Evolutionary conservation across 176 grass and related monocot genomes (phyloP), one percentile per base, ranked within the genome.

Genomic region (Carex pumila): DNA sequence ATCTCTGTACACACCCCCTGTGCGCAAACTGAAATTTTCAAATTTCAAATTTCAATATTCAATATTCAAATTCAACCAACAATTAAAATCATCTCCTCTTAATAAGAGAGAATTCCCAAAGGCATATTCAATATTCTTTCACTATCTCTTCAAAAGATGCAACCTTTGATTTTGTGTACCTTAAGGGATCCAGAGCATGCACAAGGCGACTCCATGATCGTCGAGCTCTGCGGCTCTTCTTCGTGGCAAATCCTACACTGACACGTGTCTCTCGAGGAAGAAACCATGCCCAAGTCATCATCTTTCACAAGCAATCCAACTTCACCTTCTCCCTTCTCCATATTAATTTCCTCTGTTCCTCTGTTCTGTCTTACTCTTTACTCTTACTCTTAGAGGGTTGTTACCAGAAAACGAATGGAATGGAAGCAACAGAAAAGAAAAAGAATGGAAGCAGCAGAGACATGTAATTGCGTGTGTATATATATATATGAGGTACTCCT

Each of bases 201-300:
- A 22, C 95, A 98, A 6, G 95, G 95, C 39, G 92, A 91, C 75
- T 98, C 95, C 88, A 98, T 92, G 76, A 9, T 77, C 0, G 84
- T 78, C 52, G 69, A 66, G 3, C 80, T 53, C 25, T 87, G 84
- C 0, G 82, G 81, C 87, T 94, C 94, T 12, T 74, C 71, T 66
- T 95, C 92, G 59, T 95, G 92, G 80, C 95, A 98, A 73, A 98
- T 95, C 61, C 88, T 91, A 65, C 95, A 98, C 82, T 95, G 89
- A 65, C 83, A 87, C 67, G 84, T 41, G 82, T 77, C 47, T 12
- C 47, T 50, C 2, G 45, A 49, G 0, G 8, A 49, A 49, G 45
- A 49, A 49, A 49, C 45, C n/a, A 12, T 50, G 83, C 18, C 79
- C 57, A 58, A 3, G 2, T 57, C 89, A 22, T 83, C 84, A 5